phyloP scores from a whole-genome alignment of 208 protist genomes.

The Endotrypanum monterogeii region DNA sequence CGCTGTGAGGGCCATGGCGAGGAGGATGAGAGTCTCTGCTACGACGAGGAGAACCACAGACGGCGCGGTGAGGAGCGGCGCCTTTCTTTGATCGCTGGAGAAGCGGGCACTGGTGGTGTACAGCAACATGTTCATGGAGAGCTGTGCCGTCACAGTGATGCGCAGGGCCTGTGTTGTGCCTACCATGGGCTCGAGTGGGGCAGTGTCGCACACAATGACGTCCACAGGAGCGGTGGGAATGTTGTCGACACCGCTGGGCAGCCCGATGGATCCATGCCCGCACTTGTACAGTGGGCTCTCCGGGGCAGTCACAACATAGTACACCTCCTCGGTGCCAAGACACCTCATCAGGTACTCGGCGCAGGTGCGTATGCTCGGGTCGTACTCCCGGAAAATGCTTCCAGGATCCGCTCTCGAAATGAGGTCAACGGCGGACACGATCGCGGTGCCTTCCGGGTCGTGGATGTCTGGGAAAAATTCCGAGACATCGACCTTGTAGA shows the following conservation, averaged over 20 bases:
- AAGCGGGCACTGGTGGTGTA: not conserved
- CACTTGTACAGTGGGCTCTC: slow-evolving; percentile 1
- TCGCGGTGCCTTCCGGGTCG: not conserved
- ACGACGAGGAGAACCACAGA: not conserved
- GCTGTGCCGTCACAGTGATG: slow-evolving; percentile 1
- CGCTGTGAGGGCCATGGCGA: slow-evolving; percentile 1
- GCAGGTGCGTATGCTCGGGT: not conserved
- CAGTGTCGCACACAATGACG: slow-evolving; percentile 3
- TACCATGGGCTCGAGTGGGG: not conserved
- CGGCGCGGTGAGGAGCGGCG: not conserved
- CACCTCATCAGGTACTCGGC: not conserved
- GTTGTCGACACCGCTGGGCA: not conserved
- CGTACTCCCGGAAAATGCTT: not conserved
- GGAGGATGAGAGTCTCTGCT: not conserved
- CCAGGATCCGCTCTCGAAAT: not conserved
- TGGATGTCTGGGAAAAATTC: not conserved
- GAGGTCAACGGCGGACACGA: not conserved
- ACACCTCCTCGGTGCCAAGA: not conserved
- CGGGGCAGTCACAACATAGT: slow-evolving; percentile 1
- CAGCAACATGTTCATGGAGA: slow-evolving; percentile 9
- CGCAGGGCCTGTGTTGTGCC: not conserved
- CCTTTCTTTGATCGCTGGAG: not conserved
- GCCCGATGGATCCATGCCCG: not conserved
- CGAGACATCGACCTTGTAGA: not conserved
- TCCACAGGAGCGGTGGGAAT: not conserved